These are phyloP conservation scores for Lepidium aucheri DNA, from an alignment of 345 rosid genomes.

Conservation along the genomic window DNA sequence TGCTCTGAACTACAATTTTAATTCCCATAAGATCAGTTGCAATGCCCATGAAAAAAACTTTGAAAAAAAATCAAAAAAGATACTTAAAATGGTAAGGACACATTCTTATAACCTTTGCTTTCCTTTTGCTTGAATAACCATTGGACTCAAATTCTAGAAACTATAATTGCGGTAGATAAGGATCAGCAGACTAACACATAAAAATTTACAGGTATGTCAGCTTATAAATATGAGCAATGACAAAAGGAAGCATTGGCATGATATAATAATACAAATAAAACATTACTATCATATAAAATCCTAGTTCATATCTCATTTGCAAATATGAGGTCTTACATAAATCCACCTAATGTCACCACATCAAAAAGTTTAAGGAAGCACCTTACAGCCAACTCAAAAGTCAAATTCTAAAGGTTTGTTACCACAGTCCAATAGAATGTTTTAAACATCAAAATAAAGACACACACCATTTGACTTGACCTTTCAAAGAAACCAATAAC, in stretches of 20 bases:
- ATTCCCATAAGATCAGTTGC: no score
- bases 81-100: no score
- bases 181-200: neutral
- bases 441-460: no score
- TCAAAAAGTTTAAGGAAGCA: neutral
- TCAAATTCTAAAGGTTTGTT: slow-evolving; percentile 82
- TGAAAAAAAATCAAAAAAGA: no score
- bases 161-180: neutral
- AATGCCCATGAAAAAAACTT: no score
- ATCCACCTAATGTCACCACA: neutral
- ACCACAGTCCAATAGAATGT: slow-evolving; percentile 64
- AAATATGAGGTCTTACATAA: neutral
- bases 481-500: no score
- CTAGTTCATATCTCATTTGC: neutral
- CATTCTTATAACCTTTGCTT: no score
- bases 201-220: slow-evolving; percentile 72
- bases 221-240: slow-evolving; percentile 62
- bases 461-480: no score
- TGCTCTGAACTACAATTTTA: no score
- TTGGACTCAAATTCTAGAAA: no score
- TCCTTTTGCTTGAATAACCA: no score
- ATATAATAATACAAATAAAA: neutral
- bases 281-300: neutral
- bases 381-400: slow-evolving; percentile 53
- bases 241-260: slow-evolving; percentile 32